phyloP scores from a whole-genome alignment of 352 stramenopile genomes.

The Vaucheria bursata region DNA sequence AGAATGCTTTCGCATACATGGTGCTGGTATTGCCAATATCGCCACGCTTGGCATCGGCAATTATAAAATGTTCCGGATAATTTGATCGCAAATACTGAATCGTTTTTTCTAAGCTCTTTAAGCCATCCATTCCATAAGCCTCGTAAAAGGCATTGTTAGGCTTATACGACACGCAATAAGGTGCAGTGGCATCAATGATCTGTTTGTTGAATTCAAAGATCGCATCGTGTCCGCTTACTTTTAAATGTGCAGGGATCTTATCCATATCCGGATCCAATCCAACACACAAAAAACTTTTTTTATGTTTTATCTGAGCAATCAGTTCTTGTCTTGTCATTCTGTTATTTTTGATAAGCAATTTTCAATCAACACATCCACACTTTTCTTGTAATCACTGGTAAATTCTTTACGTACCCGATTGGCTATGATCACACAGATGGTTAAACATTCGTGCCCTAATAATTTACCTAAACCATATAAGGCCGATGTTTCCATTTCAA shows the following conservation, averaged over 20 bases:
- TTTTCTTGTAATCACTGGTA: too few species aligned
- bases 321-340: too few species aligned
- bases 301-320: too few species aligned
- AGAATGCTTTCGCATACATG: not conserved
- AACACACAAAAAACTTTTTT: too few species aligned
- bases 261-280: not conserved
- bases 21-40: not conserved
- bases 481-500: too few species aligned
- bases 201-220: not conserved
- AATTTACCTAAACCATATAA: too few species aligned
- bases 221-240: not conserved
- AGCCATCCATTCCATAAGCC: not conserved
- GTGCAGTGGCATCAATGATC: not conserved
- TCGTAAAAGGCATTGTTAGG: not conserved
- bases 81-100: not conserved
- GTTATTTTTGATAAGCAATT: too few species aligned
- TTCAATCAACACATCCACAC: too few species aligned
- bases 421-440: too few species aligned
- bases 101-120: not conserved
- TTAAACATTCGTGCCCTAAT: too few species aligned
- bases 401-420: too few species aligned
- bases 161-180: not conserved
- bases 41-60: not conserved
- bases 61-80: not conserved
- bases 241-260: too few species aligned